Conservation (phyloP, 169 alveolate genomes). For the Neospora caninum region DNA sequence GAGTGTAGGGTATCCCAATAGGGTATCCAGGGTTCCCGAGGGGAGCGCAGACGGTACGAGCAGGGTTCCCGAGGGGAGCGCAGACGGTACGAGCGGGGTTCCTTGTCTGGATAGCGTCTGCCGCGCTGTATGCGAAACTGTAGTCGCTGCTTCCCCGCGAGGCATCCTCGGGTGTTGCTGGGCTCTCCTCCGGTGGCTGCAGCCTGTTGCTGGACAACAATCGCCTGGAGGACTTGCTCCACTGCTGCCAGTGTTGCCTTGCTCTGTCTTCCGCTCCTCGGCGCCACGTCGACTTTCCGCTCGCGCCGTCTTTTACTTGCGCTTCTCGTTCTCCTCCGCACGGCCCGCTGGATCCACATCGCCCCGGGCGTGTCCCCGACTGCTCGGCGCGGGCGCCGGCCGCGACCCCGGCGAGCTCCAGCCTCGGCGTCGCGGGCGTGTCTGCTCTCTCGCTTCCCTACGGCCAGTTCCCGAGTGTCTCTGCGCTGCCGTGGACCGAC, state of each 20-base stretch:
- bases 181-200: not conserved
- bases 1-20: not conserved
- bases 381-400: not conserved
- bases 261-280: not conserved
- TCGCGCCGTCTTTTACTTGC: not conserved
- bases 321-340: not conserved
- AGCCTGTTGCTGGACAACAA: not conserved
- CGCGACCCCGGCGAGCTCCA: not conserved
- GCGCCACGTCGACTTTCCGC: not conserved
- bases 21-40: too few species aligned
- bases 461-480: not conserved
- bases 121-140: too few species aligned
- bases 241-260: conserved; percentile 15
- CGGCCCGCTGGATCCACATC: not conserved
- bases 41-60: too few species aligned
- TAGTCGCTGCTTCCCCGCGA: too few species aligned
- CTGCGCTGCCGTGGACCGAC: conserved; percentile 5
- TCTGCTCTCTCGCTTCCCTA: not conserved
- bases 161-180: too few species aligned
- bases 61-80: too few species aligned
- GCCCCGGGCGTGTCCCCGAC: not conserved
- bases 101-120: too few species aligned
- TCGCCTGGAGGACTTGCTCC: not conserved
- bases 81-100: too few species aligned
- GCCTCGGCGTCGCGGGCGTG: not conserved